Evolutionary conservation across 495 filamentous ascomycete genomes (phyloP).

Genomic region (Aeminium ludgeri): DNA sequence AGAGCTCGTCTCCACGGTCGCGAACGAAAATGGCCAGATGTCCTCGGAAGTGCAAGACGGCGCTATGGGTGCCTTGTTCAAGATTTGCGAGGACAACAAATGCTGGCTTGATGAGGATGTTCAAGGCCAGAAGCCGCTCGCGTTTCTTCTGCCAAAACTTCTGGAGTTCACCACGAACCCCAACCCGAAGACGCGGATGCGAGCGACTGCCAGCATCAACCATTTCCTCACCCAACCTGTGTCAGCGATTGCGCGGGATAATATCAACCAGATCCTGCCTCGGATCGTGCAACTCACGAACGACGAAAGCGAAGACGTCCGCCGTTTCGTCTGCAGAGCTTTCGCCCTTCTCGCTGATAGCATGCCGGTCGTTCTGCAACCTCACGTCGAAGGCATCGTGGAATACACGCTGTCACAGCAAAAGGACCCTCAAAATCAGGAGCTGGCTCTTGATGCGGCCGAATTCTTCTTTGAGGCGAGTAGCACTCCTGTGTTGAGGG

Average conservation of each 20-base stretch:
- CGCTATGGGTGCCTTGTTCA: constrained; percentile 78
- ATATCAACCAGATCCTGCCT: constrained; percentile 63
- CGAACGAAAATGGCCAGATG: constrained; percentile 50
- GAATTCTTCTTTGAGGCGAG: constrained; percentile 95
- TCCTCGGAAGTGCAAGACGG: constrained; percentile 67
- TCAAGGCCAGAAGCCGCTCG: constrained; percentile 66
- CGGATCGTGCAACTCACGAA: constrained; percentile 64
- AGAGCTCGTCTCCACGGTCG: constrained; percentile 57
- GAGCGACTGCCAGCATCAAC: constrained; percentile 72
- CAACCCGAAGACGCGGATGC: constrained; percentile 54
- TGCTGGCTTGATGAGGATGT: constrained; percentile 73
- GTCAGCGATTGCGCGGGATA: constrained; percentile 48
- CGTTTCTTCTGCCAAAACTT: constrained; percentile 79
- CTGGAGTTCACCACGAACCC: constrained; percentile 66
- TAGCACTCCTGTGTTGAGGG: constrained; percentile 64
- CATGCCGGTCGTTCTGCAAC: constrained; percentile 71
- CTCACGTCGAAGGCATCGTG: constrained; percentile 76
- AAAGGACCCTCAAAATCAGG: constrained; percentile 64
- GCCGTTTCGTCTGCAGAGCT: constrained; percentile 78
- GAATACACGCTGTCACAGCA: constrained; percentile 89
- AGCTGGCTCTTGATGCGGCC: constrained; percentile 83
- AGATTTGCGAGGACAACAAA: constrained; percentile 93
- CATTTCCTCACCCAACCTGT: constrained; percentile 73
- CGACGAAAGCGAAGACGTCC: constrained; percentile 60
- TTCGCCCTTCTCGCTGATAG: constrained; percentile 88